Base-by-base conservation (phyloP, 2,329 filamentous ascomycete genomes). In the Metarhizium brunneum region DNA sequence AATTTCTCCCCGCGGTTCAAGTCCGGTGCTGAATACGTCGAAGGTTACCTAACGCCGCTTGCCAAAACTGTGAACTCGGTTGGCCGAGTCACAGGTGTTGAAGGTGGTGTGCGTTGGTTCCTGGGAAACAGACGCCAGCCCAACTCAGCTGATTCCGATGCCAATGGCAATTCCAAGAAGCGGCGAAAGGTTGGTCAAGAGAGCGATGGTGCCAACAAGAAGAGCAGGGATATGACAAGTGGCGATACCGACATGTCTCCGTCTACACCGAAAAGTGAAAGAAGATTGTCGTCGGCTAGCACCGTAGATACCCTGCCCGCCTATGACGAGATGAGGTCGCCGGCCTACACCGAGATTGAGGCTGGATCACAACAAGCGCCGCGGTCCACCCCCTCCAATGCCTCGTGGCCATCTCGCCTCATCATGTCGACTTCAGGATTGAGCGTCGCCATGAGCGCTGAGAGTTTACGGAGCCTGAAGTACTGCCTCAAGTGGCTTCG, bases 391-490 rank as follows among this genome's bases (percentile, higher is more conserved):
- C 65, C 68, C 4, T 65, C 69, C 6, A 68, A 62, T 18, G 65
- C 64, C 20, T 67, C 77, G 65, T 95, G 91, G 90, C 89, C 88
- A 58, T 89, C 88, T 11, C 85, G 91, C 14, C 76, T 96, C 18
- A 88, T 96, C 61, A 88, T 95, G 68, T 92, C 90, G 5, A 96
- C 92, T 0, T 95, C 91, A 0, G 92, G 91, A 0, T 79, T 97
- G 1, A 91, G 91, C 60, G 86, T 95, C 16, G 91, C 94, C 1
- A 90, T 99, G 80, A 95, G 88, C 64, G 87, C 95, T 18, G 87
- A 94, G 65, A 95, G 90, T 25, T 74, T 96, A 8, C 83, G 85
- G 53, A 94, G 87, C 58, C 75, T 99, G 47, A 90, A 89, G 63
- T 92, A 90, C 64, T 96, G 92, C 60, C 75, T 97, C 2, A 80